Evolutionary conservation across 352 stramenopile species (phyloP).

Genomic region (Pythium catenulatum): DNA sequence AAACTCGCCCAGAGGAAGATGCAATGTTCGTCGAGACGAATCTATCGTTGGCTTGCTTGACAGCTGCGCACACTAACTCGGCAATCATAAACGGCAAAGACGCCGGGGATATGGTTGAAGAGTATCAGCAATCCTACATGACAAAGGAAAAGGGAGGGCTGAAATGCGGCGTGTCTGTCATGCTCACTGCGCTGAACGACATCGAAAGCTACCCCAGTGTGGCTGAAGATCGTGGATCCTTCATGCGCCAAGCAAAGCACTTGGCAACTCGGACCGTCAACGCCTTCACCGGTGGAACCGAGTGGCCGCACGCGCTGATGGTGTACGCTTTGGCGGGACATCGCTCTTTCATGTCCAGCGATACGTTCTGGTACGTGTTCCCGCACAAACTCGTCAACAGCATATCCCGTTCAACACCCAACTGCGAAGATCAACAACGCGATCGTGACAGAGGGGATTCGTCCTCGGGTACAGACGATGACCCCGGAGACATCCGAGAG

Average conservation of each 20-base stretch:
- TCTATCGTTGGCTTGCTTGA: neutral
- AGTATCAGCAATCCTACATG: constrained; percentile 12
- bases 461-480: no score
- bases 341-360: neutral
- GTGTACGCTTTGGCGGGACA: neutral
- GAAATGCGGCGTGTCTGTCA: neutral
- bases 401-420: no score
- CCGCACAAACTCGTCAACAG: neutral
- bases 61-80: neutral
- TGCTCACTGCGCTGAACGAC: neutral
- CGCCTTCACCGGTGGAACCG: neutral
- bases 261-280: constrained; percentile 11
- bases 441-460: no score
- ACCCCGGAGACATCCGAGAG: no score
- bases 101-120: neutral
- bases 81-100: neutral
- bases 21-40: constrained; percentile 28
- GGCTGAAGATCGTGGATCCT: neutral
- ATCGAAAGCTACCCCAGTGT: constrained; percentile 2
- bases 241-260: neutral
- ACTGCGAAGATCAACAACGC: no score
- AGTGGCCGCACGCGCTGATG: neutral
- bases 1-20: neutral
- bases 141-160: neutral
- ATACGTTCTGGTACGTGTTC: constrained; percentile 20